These are phyloP conservation scores for Marasmius tenuissimus DNA, from an alignment of 1,284 basidiomycete genomes.

Conservation along the genomic window DNA sequence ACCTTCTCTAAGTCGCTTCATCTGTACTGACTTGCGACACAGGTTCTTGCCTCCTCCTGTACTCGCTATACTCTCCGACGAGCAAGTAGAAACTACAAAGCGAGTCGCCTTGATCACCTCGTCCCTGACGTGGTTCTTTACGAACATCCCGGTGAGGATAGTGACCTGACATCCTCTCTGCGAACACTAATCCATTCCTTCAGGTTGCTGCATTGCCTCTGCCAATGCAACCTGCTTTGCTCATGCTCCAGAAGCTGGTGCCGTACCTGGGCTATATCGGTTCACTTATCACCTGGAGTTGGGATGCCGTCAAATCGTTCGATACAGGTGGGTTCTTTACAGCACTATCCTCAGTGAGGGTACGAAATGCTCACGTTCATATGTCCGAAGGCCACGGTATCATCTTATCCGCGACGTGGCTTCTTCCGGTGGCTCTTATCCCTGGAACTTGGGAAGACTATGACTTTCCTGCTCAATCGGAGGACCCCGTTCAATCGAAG, in stretches of 20 bases:
- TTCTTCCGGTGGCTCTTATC: constrained; percentile 1
- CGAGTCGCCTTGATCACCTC: not conserved
- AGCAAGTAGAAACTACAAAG: constrained; percentile 1
- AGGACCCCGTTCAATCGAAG: not conserved
- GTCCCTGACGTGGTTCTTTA: not conserved
- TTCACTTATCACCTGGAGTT: not conserved
- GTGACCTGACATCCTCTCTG: not conserved
- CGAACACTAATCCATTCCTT: not conserved
- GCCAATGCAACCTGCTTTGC: not conserved
- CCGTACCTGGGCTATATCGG: not conserved
- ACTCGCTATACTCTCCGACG: not conserved
- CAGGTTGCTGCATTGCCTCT: not conserved
- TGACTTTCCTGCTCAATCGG: not conserved
- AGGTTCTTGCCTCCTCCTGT: constrained; percentile 18
- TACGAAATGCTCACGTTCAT: not conserved
- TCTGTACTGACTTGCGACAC: not conserved
- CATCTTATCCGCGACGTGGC: constrained; percentile 1
- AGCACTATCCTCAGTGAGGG: not conserved
- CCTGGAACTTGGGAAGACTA: constrained; percentile 1
- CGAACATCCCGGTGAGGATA: not conserved
- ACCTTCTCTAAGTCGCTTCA: not conserved
- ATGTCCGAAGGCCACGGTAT: not conserved
- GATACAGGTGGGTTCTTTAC: not conserved
- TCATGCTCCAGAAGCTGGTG: not conserved
- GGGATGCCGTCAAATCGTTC: not conserved